A percentile compares a stretch with the other conserved stretches of the same genome.
These are phyloP conservation scores for Colletotrichum cuscutae DNA, from an alignment of 2,329 filamentous ascomycete genomes.

Conservation along the genomic window DNA sequence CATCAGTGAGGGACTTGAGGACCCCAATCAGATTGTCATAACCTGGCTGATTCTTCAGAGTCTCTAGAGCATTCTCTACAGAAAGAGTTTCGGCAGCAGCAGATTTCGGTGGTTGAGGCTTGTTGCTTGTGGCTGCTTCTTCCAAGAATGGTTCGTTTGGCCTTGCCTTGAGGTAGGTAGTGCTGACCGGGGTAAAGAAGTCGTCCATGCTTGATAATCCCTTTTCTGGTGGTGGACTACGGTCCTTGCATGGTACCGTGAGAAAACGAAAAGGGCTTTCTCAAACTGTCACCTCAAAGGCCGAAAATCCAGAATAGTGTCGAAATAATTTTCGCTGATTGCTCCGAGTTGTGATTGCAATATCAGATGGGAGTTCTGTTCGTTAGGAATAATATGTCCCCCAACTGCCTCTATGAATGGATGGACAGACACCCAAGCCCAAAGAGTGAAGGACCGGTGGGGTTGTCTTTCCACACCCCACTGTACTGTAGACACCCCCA, in stretches of 20 bases:
- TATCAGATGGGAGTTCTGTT: not conserved
- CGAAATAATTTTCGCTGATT: not conserved
- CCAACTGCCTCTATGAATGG: not conserved
- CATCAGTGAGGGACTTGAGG: constrained; percentile 61
- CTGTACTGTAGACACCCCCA: not conserved
- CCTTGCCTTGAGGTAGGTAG: constrained; percentile 55
- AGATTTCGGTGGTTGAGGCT: constrained; percentile 16
- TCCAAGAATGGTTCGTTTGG: constrained; percentile 51
- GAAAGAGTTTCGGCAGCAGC: constrained; percentile 37
- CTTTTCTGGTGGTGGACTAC: not conserved
- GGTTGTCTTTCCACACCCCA: not conserved
- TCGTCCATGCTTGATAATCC: constrained; percentile 59
- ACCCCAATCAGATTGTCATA: constrained; percentile 64
- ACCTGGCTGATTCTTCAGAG: constrained; percentile 70
- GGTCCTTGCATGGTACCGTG: not conserved
- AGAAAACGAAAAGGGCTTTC: not conserved
- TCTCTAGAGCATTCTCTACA: constrained; percentile 65
- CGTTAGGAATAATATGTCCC: not conserved
- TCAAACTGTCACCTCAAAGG: not conserved
- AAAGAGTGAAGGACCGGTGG: not conserved
- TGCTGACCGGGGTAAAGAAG: constrained; percentile 65
- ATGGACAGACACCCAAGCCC: not conserved
- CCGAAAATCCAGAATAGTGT: not conserved
- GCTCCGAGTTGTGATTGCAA: not conserved
- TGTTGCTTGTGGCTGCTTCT: constrained; percentile 43